Evolutionary conservation across 2,329 filamentous ascomycete genomes (phyloP).

Genomic region (Ophiostoma ips): DNA sequence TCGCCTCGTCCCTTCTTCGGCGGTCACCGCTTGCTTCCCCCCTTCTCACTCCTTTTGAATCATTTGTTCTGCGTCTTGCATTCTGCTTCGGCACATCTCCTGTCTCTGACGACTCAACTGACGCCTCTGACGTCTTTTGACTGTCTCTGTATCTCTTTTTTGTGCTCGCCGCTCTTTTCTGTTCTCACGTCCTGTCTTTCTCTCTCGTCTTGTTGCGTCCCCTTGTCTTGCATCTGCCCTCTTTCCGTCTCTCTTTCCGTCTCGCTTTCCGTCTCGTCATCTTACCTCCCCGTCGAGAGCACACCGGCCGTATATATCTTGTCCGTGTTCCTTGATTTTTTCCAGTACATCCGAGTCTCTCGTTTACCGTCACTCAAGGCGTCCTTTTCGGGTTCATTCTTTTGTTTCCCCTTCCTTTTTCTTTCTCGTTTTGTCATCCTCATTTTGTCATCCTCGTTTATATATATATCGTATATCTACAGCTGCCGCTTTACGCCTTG

Average conservation of each 20-base stretch:
- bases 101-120: background rate
- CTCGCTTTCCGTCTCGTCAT: background rate
- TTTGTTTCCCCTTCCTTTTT: too few species aligned
- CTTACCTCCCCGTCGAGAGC: background rate
- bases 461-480: background rate
- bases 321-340: background rate
- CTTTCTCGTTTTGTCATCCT: background rate
- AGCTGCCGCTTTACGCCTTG: too few species aligned
- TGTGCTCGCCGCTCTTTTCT: too few species aligned
- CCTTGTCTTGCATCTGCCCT: too few species aligned
- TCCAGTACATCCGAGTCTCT: slow-evolving; percentile 1
- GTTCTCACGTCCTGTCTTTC: background rate
- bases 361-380: background rate
- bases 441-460: background rate
- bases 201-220: too few species aligned
- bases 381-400: background rate
- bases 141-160: too few species aligned
- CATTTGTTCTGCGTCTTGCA: too few species aligned
- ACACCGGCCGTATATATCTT: slow-evolving; percentile 8
- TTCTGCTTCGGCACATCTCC: too few species aligned
- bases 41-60: too few species aligned
- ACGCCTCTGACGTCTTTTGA: too few species aligned
- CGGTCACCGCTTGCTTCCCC: too few species aligned
- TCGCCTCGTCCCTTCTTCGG: too few species aligned
- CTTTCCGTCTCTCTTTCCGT: background rate